These are phyloP conservation scores for Pestalotiopsis sp. DNA, from an alignment of 2,329 filamentous ascomycete genomes.

Conservation along the genomic window DNA sequence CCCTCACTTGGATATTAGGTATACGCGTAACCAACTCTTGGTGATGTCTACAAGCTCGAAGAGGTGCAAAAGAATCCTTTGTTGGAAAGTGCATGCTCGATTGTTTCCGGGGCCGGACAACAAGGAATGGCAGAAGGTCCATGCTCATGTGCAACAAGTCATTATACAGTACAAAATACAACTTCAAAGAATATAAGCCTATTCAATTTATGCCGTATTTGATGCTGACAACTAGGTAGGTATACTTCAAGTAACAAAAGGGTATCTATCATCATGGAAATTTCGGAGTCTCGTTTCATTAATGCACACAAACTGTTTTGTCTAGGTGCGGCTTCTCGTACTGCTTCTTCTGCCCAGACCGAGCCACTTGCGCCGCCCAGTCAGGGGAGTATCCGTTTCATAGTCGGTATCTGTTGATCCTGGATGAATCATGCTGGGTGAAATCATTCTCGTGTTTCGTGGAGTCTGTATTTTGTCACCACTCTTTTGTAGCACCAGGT, in stretches of 20 bases:
- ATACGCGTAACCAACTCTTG: too few species aligned
- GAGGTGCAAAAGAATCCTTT: too few species aligned
- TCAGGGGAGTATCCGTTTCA: slow-evolving; percentile 7
- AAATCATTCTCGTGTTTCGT: not conserved
- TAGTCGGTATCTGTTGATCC: not conserved
- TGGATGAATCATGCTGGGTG: not conserved
- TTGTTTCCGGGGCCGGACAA: too few species aligned
- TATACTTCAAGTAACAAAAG: not conserved
- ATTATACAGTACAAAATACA: too few species aligned
- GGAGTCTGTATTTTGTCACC: slow-evolving; percentile 7
- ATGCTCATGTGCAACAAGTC: too few species aligned
- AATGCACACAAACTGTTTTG: slow-evolving; percentile 14
- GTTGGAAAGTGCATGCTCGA: too few species aligned
- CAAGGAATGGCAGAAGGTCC: too few species aligned
- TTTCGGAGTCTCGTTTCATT: not conserved
- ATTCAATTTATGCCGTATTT: not conserved
- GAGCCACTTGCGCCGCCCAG: slow-evolving; percentile 31
- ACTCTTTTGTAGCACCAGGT: slow-evolving; percentile 4
- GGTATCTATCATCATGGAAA: not conserved
- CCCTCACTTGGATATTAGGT: too few species aligned
- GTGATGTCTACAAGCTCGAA: too few species aligned
- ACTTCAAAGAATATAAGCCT: not conserved
- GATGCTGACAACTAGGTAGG: not conserved
- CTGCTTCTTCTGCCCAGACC: slow-evolving; percentile 30
- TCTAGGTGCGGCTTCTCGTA: slow-evolving; percentile 24